Conservation (phyloP, 2,329 filamentous ascomycete species). For the Canariomyces notabilis region DNA sequence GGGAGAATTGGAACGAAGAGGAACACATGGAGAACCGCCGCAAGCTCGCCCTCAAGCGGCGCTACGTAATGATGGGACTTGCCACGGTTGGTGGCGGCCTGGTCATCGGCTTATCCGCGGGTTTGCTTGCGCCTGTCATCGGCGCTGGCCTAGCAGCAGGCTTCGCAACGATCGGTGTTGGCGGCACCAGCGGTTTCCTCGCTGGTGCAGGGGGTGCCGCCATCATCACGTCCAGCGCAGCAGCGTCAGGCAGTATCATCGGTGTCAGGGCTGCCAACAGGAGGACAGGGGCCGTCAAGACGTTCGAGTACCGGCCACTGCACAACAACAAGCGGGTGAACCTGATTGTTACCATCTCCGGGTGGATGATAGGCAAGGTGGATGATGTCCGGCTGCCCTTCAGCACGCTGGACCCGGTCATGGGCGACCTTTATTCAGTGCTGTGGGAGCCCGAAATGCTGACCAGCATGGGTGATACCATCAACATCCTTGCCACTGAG, state of each 20-base stretch:
- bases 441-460: conserved; percentile 99
- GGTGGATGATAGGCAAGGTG: conserved; percentile 97
- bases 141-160: conserved; percentile 90
- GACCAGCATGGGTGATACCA: conserved; percentile 94
- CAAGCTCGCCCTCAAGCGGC: conserved; percentile 73
- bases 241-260: conserved; percentile 80
- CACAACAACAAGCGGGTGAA: conserved; percentile 99
- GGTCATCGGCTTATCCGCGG: conserved; percentile 91
- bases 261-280: conserved; percentile 80
- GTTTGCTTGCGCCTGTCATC: conserved; percentile 86
- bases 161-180: conserved; percentile 90
- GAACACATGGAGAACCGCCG: conserved; percentile 84
- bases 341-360: conserved; percentile 87
- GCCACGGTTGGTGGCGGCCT: conserved; percentile 92
- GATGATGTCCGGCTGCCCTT: conserved; percentile 94
- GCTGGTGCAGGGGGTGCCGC: conserved; percentile 89
- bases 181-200: conserved; percentile 82
- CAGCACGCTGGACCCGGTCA: conserved; percentile 93
- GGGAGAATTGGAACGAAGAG: conserved; percentile 97
- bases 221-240: conserved; percentile 85
- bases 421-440: conserved; percentile 97
- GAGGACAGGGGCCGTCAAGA: conserved; percentile 86
- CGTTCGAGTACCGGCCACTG: conserved; percentile 91
- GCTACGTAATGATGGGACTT: conserved; percentile 92
- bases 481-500: conserved; percentile 97